These are phyloP conservation scores for Brettanomyces custersianus DNA, from an alignment of 805 yeast species.

Conservation along the genomic window DNA sequence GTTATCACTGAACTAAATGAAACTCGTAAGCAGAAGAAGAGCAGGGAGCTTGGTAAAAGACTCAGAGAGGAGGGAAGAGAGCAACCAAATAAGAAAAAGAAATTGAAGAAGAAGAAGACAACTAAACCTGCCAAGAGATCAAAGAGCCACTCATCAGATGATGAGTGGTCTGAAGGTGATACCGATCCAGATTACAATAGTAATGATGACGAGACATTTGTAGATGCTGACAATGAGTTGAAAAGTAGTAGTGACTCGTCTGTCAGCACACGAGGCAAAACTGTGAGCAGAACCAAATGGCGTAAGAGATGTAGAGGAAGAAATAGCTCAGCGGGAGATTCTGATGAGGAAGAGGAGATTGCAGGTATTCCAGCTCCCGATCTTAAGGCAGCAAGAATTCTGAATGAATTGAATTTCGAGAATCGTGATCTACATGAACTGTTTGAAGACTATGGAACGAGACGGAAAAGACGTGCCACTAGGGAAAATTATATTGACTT, in stretches of 20 bases:
- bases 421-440: slow-evolving; percentile 3
- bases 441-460: slow-evolving; percentile 1
- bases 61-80: not conserved
- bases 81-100: not conserved
- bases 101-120: not conserved
- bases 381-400: not conserved
- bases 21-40: not conserved
- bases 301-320: not conserved
- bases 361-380: not conserved
- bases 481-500: slow-evolving; percentile 2
- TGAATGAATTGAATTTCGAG: slow-evolving; percentile 5
- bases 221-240: not conserved
- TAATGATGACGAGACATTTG: not conserved
- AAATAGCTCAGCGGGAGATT: not conserved
- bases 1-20: not conserved
- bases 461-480: slow-evolving; percentile 1
- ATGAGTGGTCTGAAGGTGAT: no score
- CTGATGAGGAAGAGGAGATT: slow-evolving; percentile 2
- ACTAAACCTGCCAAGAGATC: not conserved
- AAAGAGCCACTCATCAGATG: no score
- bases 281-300: no score
- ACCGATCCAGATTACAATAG: no score
- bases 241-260: no score
- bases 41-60: not conserved
- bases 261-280: no score